Conservation (phyloP, 306 rosid species). For the Prunus padus region DNA sequence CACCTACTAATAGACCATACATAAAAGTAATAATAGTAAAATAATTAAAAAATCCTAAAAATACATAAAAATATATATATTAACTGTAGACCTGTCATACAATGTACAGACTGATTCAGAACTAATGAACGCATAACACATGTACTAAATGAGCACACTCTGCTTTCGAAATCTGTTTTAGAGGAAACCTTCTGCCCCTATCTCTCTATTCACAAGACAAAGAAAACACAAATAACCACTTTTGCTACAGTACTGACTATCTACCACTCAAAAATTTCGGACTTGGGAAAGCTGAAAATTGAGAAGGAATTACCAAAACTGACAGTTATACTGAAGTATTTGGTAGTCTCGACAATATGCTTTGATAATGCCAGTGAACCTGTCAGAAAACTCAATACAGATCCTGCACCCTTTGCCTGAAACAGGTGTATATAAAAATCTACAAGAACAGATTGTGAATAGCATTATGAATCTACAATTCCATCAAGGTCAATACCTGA, state of each 20-base stretch:
- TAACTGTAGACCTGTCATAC: neutral
- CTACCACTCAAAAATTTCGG: neutral
- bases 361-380: slow-evolving; percentile 79
- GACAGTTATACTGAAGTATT: slow-evolving; percentile 87
- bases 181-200: neutral
- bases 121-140: neutral
- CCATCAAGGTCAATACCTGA: slow-evolving; percentile 52
- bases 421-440: slow-evolving; percentile 15
- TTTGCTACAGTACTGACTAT: neutral
- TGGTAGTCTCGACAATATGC: slow-evolving; percentile 84
- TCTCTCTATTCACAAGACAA: neutral
- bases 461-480: slow-evolving; percentile 22
- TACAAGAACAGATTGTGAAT: slow-evolving; percentile 4
- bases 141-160: neutral
- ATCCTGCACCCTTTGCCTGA: slow-evolving; percentile 93
- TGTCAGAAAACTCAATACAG: slow-evolving; percentile 88
- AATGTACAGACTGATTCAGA: neutral
- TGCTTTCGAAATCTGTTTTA: neutral
- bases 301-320: slow-evolving; percentile 66
- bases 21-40: neutral
- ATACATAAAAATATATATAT: neutral
- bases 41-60: neutral
- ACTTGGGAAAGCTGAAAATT: neutral
- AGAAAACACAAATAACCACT: neutral
- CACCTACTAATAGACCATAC: neutral